These are phyloP conservation scores for Sporobolomyces roseus DNA, from an alignment of 768 basidiomycete species.

Conservation along the genomic window DNA sequence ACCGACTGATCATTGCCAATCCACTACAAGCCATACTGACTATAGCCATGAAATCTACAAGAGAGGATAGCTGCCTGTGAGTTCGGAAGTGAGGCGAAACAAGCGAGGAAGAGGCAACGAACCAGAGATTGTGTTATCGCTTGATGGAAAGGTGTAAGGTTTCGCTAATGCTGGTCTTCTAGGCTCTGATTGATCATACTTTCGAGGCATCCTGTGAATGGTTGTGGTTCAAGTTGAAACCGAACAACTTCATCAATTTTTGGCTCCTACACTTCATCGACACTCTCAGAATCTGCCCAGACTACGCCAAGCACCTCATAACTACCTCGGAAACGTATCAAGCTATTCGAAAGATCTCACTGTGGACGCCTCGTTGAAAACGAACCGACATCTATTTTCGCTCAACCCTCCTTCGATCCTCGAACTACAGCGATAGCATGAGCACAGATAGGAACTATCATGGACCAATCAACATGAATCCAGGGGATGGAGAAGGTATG, in stretches of 20 bases:
- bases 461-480: conserved; percentile 26
- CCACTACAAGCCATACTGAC: conserved; percentile 16
- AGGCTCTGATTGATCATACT: conserved; percentile 18
- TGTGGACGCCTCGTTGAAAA: neutral
- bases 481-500: conserved; percentile 7
- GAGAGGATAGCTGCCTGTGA: neutral
- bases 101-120: neutral
- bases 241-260: conserved; percentile 1
- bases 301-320: too few relatives aligned
- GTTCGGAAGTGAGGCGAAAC: neutral
- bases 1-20: conserved; percentile 29
- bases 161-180: neutral
- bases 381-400: too few relatives aligned
- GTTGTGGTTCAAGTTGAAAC: neutral
- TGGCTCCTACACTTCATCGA: neutral
- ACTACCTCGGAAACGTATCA: too few relatives aligned
- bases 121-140: conserved; percentile 16
- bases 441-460: conserved; percentile 5
- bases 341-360: neutral
- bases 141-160: conserved; percentile 12
- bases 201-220: conserved; percentile 12
- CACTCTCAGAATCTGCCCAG: neutral
- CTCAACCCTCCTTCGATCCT: neutral
- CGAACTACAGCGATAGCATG: neutral
- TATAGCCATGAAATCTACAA: conserved; percentile 14